Base-by-base conservation (phyloP, 352 stramenopile genomes). In the Aphanomyces euteiches region DNA sequence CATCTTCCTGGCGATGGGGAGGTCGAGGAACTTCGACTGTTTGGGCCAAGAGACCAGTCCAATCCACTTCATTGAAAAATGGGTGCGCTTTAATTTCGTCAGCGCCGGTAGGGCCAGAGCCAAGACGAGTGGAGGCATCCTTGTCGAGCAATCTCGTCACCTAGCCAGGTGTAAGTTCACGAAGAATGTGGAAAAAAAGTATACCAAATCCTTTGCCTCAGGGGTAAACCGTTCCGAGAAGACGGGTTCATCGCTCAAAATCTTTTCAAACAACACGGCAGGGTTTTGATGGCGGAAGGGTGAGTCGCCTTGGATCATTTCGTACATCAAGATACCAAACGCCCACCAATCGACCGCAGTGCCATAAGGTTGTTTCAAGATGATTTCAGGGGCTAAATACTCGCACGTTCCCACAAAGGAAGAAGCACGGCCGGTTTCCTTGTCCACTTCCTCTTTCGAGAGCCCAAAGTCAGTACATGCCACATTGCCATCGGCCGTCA, bases 331-430 rank as follows among this genome's bases (percentile, higher is more conserved):
- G 60, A 90, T 89, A 57, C 83, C 83, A 66, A 90, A 78, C n/a
- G 79, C 83, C 83, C 83, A 90, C 80, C 81, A 90, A 68, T 90
- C 83, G 7, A 90, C 83, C 3, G 81, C 77, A 73, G 86, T 89
- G 47, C 81, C 81, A 66, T 90, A 89, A 28, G 79, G 81, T 43
- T 87, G 80, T 65, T 89, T 88, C 66, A 88, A 75, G 63, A 90
- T 88, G 41, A 90, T 68, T 67, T 90, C 83, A 17, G 83, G 83
- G 8, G 83, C 83, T 63, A 90, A 72, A 73, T 90, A 90, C 56
- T 90, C 83, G 60, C 80, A 87, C n/a, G 83, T 90, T 57, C 83
- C 83, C 4, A 89, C 80, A 72, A 89, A 88, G 34, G 83, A 89
- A 56, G 79, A 88, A 36, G 83, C 87, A 2, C 81, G 74, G 50